phyloP scores from a whole-genome alignment of 306 rosid genomes.

The Cicer yamashitae region DNA sequence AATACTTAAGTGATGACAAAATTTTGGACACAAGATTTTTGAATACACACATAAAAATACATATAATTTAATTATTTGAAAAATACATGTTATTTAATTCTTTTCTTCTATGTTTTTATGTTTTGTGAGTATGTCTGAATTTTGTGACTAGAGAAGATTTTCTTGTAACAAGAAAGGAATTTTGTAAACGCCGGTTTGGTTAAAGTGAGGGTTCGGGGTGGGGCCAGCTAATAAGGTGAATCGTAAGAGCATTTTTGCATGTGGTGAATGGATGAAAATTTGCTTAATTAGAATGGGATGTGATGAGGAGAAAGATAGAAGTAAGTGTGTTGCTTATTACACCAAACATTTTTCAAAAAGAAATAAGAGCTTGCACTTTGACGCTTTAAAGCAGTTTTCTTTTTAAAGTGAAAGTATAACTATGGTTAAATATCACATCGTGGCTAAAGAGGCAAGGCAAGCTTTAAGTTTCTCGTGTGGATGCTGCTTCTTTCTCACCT shows the following conservation, averaged over 20 bases:
- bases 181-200: constrained; percentile 5
- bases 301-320: background rate
- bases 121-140: no score
- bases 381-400: constrained; percentile 11
- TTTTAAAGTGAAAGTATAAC: background rate
- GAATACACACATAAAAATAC: no score
- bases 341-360: background rate
- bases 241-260: background rate
- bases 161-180: constrained; percentile 45
- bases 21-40: no score
- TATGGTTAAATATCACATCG: background rate
- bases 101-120: no score
- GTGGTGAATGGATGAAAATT: background rate
- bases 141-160: no score
- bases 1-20: no score
- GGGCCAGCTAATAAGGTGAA: background rate
- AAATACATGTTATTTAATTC: no score
- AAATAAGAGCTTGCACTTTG: constrained; percentile 19
- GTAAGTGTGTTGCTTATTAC: constrained; percentile 8
- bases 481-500: no score
- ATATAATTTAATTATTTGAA: no score
- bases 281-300: background rate
- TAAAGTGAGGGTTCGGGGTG: constrained; percentile 19
- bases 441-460: no score
- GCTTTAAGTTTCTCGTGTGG: no score